phyloP scores from a whole-genome alignment of 345 rosid genomes.

The Zanthoxylum bungeanum region DNA sequence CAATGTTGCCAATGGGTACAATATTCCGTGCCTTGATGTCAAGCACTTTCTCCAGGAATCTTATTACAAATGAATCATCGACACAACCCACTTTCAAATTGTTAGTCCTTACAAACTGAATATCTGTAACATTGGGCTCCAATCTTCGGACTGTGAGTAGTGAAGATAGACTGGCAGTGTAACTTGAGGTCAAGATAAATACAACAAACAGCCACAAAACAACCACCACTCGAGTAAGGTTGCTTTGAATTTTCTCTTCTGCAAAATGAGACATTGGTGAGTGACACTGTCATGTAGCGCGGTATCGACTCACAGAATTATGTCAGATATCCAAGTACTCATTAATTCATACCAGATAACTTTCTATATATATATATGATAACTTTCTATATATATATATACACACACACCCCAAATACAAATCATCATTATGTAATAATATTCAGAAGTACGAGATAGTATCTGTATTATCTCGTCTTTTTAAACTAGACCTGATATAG shows the following conservation, averaged over 20 bases:
- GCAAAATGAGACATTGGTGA: constrained; percentile 3
- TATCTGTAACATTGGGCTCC: constrained; percentile 26
- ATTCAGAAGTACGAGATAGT: no score
- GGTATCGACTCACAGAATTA: no score
- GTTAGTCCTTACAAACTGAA: constrained; percentile 14
- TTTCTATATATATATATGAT: no score
- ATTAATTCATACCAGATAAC: no score
- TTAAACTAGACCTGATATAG: no score
- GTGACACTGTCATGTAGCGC: no score
- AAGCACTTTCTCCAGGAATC: constrained; percentile 27
- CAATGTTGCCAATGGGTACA: background rate
- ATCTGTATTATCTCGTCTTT: no score
- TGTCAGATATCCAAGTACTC: no score
- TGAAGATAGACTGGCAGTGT: constrained; percentile 46
- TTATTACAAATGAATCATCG: constrained; percentile 29
- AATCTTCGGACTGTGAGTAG: constrained; percentile 38
- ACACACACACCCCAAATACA: no score
- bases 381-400: no score
- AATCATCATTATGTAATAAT: no score
- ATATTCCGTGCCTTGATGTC: constrained; percentile 13
- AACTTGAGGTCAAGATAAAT: constrained; percentile 42
- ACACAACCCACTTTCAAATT: constrained; percentile 36
- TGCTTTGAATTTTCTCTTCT: constrained; percentile 33
- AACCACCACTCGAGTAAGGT: constrained; percentile 34
- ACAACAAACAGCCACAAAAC: constrained; percentile 46